These are phyloP conservation scores for Huntiella savannae DNA, from an alignment of 2,329 filamentous ascomycete species.

Conservation along the genomic window DNA sequence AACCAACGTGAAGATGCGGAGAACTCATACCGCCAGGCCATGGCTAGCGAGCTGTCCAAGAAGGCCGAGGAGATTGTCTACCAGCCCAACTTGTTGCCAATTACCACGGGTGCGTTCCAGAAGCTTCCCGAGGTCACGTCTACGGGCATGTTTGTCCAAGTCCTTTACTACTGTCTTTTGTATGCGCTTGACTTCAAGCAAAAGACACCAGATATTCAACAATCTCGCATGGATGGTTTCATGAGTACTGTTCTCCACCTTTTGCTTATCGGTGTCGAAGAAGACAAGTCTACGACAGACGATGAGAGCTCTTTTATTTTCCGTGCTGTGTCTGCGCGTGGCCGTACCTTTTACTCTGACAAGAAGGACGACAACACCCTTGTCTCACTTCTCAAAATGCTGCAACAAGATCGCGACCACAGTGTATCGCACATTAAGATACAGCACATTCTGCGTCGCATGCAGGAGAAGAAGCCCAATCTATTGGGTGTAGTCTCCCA, in stretches of 20 bases:
- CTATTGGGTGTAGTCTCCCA: constrained; percentile 52
- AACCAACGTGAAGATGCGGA: constrained; percentile 95
- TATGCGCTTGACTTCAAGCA: constrained; percentile 56
- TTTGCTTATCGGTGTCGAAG: constrained; percentile 64
- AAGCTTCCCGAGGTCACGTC: constrained; percentile 61
- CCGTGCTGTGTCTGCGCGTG: too few species aligned
- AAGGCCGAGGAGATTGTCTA: constrained; percentile 69
- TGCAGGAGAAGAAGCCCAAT: constrained; percentile 63
- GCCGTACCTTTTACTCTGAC: neutral
- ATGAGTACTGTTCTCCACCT: constrained; percentile 82
- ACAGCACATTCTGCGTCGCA: constrained; percentile 58
- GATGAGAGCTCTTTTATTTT: too few species aligned
- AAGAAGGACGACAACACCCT: constrained; percentile 38
- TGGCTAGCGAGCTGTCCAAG: constrained; percentile 75
- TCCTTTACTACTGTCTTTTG: constrained; percentile 72
- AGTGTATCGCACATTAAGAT: constrained; percentile 74
- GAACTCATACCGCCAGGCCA: constrained; percentile 66
- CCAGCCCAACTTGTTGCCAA: constrained; percentile 64
- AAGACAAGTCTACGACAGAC: constrained; percentile 39
- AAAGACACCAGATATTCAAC: constrained; percentile 54
- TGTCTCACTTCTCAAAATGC: constrained; percentile 40
- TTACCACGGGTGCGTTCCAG: constrained; percentile 59
- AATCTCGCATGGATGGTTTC: constrained; percentile 75
- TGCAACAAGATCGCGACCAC: constrained; percentile 52
- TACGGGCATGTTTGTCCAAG: constrained; percentile 71